Evolutionary conservation across 2,329 filamentous ascomycete genomes (phyloP).

Genomic region (Xylariaceae sp.): DNA sequence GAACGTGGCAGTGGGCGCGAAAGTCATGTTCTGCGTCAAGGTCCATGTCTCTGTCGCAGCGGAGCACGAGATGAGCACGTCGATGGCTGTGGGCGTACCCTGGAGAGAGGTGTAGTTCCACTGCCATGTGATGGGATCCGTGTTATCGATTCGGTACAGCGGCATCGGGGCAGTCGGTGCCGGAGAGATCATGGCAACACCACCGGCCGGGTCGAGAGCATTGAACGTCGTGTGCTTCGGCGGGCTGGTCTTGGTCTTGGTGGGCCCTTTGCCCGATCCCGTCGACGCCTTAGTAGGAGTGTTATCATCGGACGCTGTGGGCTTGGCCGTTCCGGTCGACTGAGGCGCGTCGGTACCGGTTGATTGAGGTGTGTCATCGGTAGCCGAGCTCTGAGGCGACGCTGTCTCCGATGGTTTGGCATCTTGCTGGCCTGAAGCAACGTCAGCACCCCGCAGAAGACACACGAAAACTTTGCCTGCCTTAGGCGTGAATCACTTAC

Average conservation of each 20-base stretch:
- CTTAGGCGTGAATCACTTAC: constrained; percentile 21
- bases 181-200: constrained; percentile 50
- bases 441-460: neutral
- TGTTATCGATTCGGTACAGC: constrained; percentile 56
- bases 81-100: constrained; percentile 54
- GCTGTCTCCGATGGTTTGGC: constrained; percentile 11
- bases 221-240: constrained; percentile 40
- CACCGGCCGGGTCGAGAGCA: constrained; percentile 43
- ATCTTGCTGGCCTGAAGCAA: constrained; percentile 1
- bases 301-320: constrained; percentile 5
- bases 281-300: constrained; percentile 30
- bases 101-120: constrained; percentile 63
- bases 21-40: constrained; percentile 59
- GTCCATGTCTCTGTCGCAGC: constrained; percentile 51
- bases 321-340: constrained; percentile 8
- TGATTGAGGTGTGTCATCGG: neutral
- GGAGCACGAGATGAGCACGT: constrained; percentile 54
- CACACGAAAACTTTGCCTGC: neutral
- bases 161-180: constrained; percentile 40
- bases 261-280: constrained; percentile 37
- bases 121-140: constrained; percentile 48
- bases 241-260: constrained; percentile 27
- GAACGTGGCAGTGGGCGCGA: constrained; percentile 44
- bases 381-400: constrained; percentile 5
- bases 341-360: constrained; percentile 4